Percentiles rank a stretch among this genome's conserved stretches.
Evolutionary conservation across 1,139 yeast genomes (phyloP).

Genomic region (Lodderomyces jiufengensis): DNA sequence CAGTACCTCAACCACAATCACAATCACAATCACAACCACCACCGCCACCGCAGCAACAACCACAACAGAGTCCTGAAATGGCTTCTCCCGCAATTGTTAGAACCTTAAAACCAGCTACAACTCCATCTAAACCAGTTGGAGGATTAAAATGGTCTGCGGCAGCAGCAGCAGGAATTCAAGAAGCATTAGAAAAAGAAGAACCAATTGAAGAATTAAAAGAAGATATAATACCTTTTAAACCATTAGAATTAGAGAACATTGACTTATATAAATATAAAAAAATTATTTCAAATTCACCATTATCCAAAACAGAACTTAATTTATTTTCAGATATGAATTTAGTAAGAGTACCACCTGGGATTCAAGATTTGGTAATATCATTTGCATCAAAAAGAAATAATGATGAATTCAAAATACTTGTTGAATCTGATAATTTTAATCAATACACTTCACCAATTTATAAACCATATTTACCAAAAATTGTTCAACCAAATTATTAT

Average conservation of each 20-base stretch:
- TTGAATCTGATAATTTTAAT: slow-evolving; percentile 23
- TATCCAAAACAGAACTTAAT: slow-evolving; percentile 30
- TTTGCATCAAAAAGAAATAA: slow-evolving; percentile 41
- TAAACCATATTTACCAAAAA: slow-evolving; percentile 40
- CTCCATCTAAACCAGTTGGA: slow-evolving; percentile 62
- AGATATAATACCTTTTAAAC: slow-evolving; percentile 3
- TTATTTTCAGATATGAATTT: slow-evolving; percentile 41
- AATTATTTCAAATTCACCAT: slow-evolving; percentile 30
- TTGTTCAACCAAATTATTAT: slow-evolving; percentile 23
- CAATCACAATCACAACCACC: slow-evolving; percentile 1
- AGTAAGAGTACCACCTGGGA: slow-evolving; percentile 63
- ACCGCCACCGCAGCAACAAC: slow-evolving; percentile 2
- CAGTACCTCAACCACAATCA: slow-evolving; percentile 1
- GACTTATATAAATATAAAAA: slow-evolving; percentile 14
- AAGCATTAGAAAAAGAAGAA: slow-evolving; percentile 5
- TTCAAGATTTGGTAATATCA: slow-evolving; percentile 60
- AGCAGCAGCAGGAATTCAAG: slow-evolving; percentile 37
- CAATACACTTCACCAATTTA: slow-evolving; percentile 30
- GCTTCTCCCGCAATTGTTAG: slow-evolving; percentile 36
- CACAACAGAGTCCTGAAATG: slow-evolving; percentile 18
- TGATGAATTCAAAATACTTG: slow-evolving; percentile 24
- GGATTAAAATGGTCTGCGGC: slow-evolving; percentile 71
- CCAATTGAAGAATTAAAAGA: slow-evolving; percentile 1
- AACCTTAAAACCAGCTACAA: slow-evolving; percentile 63
- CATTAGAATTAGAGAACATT: slow-evolving; percentile 8